Evolutionary conservation across 768 basidiomycete genomes (phyloP), one percentile per base, ranked within the genome.

Genomic region (Floccularia luteovirens): DNA sequence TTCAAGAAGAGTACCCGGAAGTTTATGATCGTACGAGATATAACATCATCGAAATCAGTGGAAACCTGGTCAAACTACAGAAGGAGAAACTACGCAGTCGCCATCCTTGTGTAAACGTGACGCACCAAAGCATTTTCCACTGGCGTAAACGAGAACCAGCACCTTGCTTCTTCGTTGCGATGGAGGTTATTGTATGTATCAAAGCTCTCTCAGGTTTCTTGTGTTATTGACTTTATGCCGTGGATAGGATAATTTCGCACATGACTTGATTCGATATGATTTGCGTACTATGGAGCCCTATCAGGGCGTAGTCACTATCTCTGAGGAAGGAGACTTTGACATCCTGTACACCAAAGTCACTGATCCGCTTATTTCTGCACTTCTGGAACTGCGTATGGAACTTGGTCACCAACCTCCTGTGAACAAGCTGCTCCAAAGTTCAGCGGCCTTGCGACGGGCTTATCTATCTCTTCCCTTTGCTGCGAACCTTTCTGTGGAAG

Each of bases 1-100:
- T 99, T 22, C 77, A 71, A 16, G 71, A 77, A 34, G 66, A 79
- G 30, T 79, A 93, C 53, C 91, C 91, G 0, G 90, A 92, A 27
- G 90, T 98, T 3, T 98, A 92, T 57, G 89, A 90, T 43, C 77
- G 90, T 14, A 96, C 92, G 13, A 75, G 77, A 12, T 99, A 99
- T 62, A 78, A 84, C 45, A 94, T 97, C 54, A 86, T 98, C 48
- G 96, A 99, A 64, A 98, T 98, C 48, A 90, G 87, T 53, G 73
- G 67, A 19, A 82, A 79, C 39, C 66, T 99, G 16, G 84, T 84
- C 6, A 64, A 74, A 39, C 54, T 81, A 30, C 96, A 98, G 57
- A 68, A 69, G 45, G 62, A 74, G 45, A 79, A 75, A 51, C 69
- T 93, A n/a, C 60, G 65, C 35, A 63, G 66, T 21, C 61, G 60